Base-by-base conservation (phyloP, 345 rosid genomes). In the Toxicodendron radicans region DNA sequence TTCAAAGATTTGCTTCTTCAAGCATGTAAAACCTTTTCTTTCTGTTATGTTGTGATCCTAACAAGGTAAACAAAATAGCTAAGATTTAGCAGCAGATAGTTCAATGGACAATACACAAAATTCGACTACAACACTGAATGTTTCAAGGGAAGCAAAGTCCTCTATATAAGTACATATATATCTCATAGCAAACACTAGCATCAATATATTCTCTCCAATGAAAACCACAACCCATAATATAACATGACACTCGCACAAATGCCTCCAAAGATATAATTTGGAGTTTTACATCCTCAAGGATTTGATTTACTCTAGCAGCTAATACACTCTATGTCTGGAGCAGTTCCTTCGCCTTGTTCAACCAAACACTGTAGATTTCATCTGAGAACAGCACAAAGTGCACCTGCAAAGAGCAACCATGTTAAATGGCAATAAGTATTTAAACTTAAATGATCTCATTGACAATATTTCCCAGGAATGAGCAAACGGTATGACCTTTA, bases 361-460 rank as follows among this genome's bases (percentile, higher is more conserved):
- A 30, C 99, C 98, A 95, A 58, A 74, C 84, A 61, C 79, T 69
- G 32, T 79, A 88, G 21, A 88, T 83, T 16, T 93, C 85, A 24
- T 88, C 93, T 0, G 79, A 58, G 73, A 95, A 89, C 75, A 91
- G 80, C 61, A 89, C 93, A 75, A 91, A 90, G 75, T 95, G 94
- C 73, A 91, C 95, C 99, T 94, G 87, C 66, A 75, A 35, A 73
- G 45, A 67, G 67, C 45, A 63, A 69, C 38, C 30, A 3, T 46
- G 10, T 32, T 16, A 27, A 77, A 45, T 27, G 27, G 38, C 72
- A 58, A 27, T 17, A 61, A 48, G 32, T 54, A 45, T 41, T 23
- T 17, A 27, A 21, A 65, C 38, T 54, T 53, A 18, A 49, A 21
- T 49, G 21, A 41, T 74, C 72, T 17, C n/a, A 49, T 32, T 10